These are phyloP conservation scores for Penicillium sp. DNA, from an alignment of 2,329 filamentous ascomycete genomes.

Conservation along the genomic window DNA sequence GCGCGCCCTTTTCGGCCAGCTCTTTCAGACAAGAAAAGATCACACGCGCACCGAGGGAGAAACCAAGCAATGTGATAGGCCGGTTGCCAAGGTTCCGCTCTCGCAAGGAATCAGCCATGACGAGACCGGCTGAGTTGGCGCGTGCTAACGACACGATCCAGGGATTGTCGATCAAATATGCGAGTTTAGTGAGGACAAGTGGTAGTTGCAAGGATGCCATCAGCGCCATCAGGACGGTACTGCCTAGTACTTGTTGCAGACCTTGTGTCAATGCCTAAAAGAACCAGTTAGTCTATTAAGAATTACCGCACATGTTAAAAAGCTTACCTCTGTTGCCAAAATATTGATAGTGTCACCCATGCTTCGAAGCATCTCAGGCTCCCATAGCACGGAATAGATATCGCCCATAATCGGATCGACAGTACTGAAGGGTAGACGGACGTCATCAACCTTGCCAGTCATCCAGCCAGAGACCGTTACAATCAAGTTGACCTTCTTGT, in stretches of 20 bases:
- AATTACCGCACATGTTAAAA: not conserved
- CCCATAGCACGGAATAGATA: slow-evolving; percentile 94
- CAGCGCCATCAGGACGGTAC: slow-evolving; percentile 79
- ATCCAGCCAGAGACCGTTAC: slow-evolving; percentile 97
- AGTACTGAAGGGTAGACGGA: slow-evolving; percentile 91
- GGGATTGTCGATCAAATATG: slow-evolving; percentile 96
- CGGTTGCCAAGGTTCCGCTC: slow-evolving; percentile 87
- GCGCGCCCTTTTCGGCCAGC: slow-evolving; percentile 77
- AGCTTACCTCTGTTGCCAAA: slow-evolving; percentile 82
- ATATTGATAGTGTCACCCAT: slow-evolving; percentile 99
- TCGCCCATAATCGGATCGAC: slow-evolving; percentile 98
- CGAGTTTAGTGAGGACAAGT: slow-evolving; percentile 85
- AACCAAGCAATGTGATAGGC: slow-evolving; percentile 90
- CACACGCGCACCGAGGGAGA: slow-evolving; percentile 86
- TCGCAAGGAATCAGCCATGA: slow-evolving; percentile 89
- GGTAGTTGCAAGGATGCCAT: slow-evolving; percentile 95
- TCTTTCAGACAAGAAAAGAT: slow-evolving; percentile 91
- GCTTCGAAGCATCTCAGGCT: slow-evolving; percentile 94
- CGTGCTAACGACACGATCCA: slow-evolving; percentile 96
- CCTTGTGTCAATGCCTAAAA: slow-evolving; percentile 85
- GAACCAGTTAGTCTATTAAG: slow-evolving; percentile 27
- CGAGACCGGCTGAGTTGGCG: slow-evolving; percentile 82
- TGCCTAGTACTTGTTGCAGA: slow-evolving; percentile 90
- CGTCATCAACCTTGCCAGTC: slow-evolving; percentile 96
- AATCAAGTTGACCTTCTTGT: slow-evolving; percentile 94